Base-by-base conservation (phyloP, 1,284 basidiomycete species). In the Athelia psychrophila region DNA sequence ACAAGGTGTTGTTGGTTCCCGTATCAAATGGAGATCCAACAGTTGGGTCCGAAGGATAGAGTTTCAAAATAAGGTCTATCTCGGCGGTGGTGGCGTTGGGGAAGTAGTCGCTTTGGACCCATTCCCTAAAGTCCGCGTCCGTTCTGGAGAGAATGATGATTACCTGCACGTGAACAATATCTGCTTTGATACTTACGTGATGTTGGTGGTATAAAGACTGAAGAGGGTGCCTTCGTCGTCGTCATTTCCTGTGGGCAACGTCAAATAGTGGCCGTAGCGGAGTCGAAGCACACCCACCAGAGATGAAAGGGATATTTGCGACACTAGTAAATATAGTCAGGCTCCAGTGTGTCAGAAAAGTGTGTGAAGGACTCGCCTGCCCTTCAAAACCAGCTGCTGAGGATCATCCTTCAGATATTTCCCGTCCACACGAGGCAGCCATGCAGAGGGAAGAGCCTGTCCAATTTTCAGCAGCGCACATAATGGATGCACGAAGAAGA, bases 391-490 rank as follows among this genome's bases (percentile, higher is more conserved):
- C 24, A 75, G 57, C 9, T 59, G 49, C 52, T 73, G 69, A 5
- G 79, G 74, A 50, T 71, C 62, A 19, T 72, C 73, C 0, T 68
- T 71, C 36, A 83, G 56, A 60, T 81, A 76, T 0, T 67, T 64
- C 1, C 81, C 81, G 54, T 83, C 81, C 6, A 73, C 73, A 4
- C 77, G 69, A 38, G 79, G 81, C 19, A 73, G 54, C 76, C 76
- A 83, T 0, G 75, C 70, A 13, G 76, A 58, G 45, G 58, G 61
- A 36, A 78, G 53, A 9, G 72, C 69, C 72, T 72, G 52, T 25
- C 5, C 13, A 13, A 5, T 13, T 30, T 6, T 30, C 13, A 18
- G 47, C 10, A 45, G 12, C 35, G 46, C 24, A n/a, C 24, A 18
- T n/a, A 20, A 15, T 48, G 32, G 24, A 6, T 18, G 32, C 10